Evolutionary conservation across 2,329 filamentous ascomycete species (phyloP).

Genomic region (Lomentospora prolificans): DNA sequence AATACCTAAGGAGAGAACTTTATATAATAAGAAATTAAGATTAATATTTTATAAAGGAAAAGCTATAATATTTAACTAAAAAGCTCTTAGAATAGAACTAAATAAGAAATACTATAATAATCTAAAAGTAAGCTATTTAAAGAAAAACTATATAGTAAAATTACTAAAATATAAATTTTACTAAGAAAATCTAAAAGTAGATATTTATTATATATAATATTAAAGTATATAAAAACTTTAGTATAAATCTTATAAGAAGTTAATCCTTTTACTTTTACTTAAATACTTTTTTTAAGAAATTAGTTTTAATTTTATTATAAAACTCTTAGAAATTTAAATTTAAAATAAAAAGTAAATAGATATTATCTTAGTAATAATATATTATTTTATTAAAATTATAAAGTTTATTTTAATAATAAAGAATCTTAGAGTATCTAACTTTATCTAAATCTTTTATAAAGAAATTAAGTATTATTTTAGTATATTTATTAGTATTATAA

Average conservation of each 20-base stretch:
- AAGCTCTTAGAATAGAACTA: not conserved
- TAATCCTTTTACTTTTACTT: not conserved
- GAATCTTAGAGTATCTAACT: not conserved
- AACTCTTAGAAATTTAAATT: not conserved
- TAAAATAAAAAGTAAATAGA: not conserved
- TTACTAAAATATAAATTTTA: not conserved
- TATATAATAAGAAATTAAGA: not conserved
- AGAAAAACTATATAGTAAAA: not conserved
- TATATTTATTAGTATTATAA: not conserved
- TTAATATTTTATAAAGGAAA: not conserved
- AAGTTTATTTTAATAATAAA: not conserved
- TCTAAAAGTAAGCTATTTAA: not conserved
- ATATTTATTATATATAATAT: not conserved
- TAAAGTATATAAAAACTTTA: not conserved
- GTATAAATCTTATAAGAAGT: not conserved
- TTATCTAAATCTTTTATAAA: not conserved
- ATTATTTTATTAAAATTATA: not conserved
- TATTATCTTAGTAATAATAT: not conserved
- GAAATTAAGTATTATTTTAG: not conserved
- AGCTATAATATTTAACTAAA: not conserved
- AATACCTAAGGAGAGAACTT: not conserved
- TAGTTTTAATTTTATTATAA: not conserved
- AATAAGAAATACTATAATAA: not conserved
- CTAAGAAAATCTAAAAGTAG: not conserved
- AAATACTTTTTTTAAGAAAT: not conserved